Evolutionary conservation across 1,284 basidiomycete genomes (phyloP), one percentile per base, ranked within the genome.

Genomic region (Naganishia liquefaciens): DNA sequence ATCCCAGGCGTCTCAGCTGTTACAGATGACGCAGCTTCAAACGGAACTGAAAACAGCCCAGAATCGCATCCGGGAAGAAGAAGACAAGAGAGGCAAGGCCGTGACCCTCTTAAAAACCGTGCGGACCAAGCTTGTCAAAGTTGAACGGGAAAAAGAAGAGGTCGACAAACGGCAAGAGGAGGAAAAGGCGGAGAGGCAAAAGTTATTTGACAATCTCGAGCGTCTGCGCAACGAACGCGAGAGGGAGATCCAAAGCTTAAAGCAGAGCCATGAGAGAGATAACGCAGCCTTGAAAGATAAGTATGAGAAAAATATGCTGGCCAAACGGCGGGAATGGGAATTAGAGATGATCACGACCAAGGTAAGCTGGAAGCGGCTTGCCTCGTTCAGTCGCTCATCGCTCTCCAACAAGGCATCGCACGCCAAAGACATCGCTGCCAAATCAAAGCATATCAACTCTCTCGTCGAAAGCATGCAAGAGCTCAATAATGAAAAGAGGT

Each of bases 31-130:
- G 4, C 81, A 82, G 46, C 78, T 91, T 10, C 82, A 82, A 40
- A 73, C 80, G 9, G 89, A 93, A 63, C 75, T 87, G 3, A 82
- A 85, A 46, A 86, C 85, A 65, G 80, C 84, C 2, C 87, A 86
- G 69, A 81, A 80, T 13, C 68, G 81, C 2, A 87, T 86, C 1
- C 94, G 90, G 75, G 93, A 95, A 69, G 93, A 96, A 74, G 93
- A 96, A 76, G 93, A 97, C 77, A 96, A 96, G 77, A 86, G 93
- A 15, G 85, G 86, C n/a, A 97, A 96, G 74, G 92, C 93, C 0
- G 88, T 96, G 67, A 88, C 86, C 55, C 79, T 95, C 37, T 80
- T 97, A 68, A 95, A 95, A 81, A 89, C 91, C 1, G 90, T 96
- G n/a, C 81, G 93, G 57, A 87, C 91, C 77, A 96, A 95, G 77